These are phyloP conservation scores for Aspergillus chevalieri DNA, from an alignment of 2,329 filamentous ascomycete species.

Conservation along the genomic window DNA sequence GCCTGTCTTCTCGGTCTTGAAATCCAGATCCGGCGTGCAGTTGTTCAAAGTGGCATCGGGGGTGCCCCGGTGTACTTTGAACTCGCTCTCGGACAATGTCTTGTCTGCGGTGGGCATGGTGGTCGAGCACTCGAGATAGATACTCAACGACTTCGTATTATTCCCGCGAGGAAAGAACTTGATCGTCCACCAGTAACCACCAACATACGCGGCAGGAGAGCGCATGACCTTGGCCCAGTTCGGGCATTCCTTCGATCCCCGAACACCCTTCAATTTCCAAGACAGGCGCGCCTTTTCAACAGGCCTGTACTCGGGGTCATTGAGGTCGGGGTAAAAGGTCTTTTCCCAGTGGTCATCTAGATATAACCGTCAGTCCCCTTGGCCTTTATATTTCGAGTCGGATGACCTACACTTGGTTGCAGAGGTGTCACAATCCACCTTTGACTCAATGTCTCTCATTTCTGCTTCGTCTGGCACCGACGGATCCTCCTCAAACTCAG, in stretches of 20 bases:
- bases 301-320: constrained; percentile 53
- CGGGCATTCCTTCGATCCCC: constrained; percentile 55
- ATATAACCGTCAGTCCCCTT: constrained; percentile 1
- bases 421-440: constrained; percentile 43
- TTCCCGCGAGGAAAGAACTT: constrained; percentile 61
- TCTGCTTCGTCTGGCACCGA: constrained; percentile 53
- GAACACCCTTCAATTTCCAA: constrained; percentile 54
- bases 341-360: constrained; percentile 54
- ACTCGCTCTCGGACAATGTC: constrained; percentile 32
- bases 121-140: constrained; percentile 57
- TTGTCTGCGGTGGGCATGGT: constrained; percentile 39
- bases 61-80: constrained; percentile 34
- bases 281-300: constrained; percentile 51
- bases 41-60: constrained; percentile 31
- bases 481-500: constrained; percentile 51
- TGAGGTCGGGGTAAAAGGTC: constrained; percentile 49
- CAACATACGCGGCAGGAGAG: constrained; percentile 51
- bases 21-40: constrained; percentile 24
- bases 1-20: constrained; percentile 22
- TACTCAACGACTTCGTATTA: constrained; percentile 51
- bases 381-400: not conserved
- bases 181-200: constrained; percentile 59
- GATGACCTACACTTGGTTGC: constrained; percentile 47
- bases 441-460: constrained; percentile 50
- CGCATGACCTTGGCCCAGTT: constrained; percentile 55